Conservation (phyloP, 1,284 basidiomycete species). For the Leccinum subrobustum region DNA sequence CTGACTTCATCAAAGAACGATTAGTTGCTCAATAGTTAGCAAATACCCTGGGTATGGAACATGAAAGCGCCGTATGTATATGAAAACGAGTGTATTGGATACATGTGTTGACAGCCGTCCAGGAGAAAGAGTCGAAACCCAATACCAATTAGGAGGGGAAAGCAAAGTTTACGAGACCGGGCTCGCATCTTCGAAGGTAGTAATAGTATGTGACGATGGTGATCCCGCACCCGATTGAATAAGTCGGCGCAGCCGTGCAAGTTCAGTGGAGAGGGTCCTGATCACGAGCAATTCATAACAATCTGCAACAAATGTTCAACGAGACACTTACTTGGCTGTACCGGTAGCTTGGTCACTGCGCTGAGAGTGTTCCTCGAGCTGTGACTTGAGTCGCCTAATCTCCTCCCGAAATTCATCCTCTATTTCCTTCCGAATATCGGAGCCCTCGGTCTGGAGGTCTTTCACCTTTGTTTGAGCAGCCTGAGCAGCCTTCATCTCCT, state of each 20-base stretch:
- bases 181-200: constrained; percentile 10
- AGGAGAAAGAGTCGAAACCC: constrained; percentile 13
- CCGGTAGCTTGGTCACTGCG: constrained; percentile 55
- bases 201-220: constrained; percentile 17
- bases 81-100: constrained; percentile 31
- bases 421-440: constrained; percentile 47
- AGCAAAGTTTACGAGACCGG: constrained; percentile 13
- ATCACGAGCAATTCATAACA: constrained; percentile 3
- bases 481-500: constrained; percentile 55
- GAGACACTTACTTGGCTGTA: constrained; percentile 56
- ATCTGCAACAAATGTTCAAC: neutral
- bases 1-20: neutral
- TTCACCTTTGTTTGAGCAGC: constrained; percentile 38
- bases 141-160: neutral
- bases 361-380: constrained; percentile 52
- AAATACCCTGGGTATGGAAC: constrained; percentile 30
- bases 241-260: constrained; percentile 63
- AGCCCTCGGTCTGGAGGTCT: constrained; percentile 41
- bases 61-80: constrained; percentile 23
- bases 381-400: constrained; percentile 44
- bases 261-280: constrained; percentile 58
- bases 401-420: constrained; percentile 49
- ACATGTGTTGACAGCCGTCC: constrained; percentile 34
- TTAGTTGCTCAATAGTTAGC: constrained; percentile 15
- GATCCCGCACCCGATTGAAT: constrained; percentile 51